Base-by-base conservation (phyloP, 768 basidiomycete species). In the Suillus spraguei region DNA sequence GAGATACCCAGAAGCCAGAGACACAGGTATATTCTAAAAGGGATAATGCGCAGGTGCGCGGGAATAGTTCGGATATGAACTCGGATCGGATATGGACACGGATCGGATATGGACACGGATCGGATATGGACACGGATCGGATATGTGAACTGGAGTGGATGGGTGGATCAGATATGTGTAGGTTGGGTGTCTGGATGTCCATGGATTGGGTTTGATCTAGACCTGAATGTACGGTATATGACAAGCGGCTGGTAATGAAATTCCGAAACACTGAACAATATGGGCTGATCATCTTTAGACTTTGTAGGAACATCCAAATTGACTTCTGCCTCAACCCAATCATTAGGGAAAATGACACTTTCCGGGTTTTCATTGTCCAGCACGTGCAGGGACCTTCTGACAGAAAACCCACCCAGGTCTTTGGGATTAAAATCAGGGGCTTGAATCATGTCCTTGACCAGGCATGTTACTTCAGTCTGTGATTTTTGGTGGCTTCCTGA, bases 231-330 rank as follows among this genome's bases (percentile, higher is more conserved):
- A n/a, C n/a, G n/a, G n/a, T n/a, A n/a, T n/a, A n/a, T n/a, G n/a
- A n/a, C n/a, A n/a, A n/a, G n/a, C n/a, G n/a, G n/a, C 14, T 66
- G 38, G 28, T 63, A 70, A 22, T 39, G 59, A 33, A 74, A 59
- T 6, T 66, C 69, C 0, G 64, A 39, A 0, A 73, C 17, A 0
- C 22, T 14, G 17, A 66, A 68, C 1, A 13, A 38, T 20, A 8
- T 8, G 2, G 49, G 32, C 4, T 61, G 64, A 2, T 64, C 68
- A 4, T 32, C 42, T 24, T 32, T 14, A 0, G 39, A 50, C 22
- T 62, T 59, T 5, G 10, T 22, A 47, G n/a, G 46, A n/a, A 46
- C 22, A n/a, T 46, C n/a, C 8, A 46, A 10, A 10, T 5, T 14
- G 14, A 76, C 62, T 2, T 39, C 24, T 10, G 67, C 52, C 16